Evolutionary conservation across 2,329 filamentous ascomycete genomes (phyloP).

Genomic region (Fusarium mangiferae): DNA sequence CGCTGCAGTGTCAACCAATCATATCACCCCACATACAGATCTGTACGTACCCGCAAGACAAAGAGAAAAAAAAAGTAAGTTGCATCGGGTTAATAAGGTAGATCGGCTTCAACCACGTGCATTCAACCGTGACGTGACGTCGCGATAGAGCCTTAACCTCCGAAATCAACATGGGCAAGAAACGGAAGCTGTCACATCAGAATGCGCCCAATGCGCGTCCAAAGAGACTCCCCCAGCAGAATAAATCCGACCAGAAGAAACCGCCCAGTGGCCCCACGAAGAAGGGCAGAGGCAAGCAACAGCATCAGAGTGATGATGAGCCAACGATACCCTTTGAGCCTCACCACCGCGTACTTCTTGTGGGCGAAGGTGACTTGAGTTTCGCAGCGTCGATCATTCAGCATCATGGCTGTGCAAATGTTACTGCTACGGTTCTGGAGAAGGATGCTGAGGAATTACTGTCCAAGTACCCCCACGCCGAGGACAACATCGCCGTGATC

Average conservation of each 20-base stretch:
- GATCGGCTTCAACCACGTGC: conserved; percentile 12
- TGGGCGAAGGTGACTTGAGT: conserved; percentile 85
- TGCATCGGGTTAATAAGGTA: not conserved
- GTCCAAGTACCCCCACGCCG: conserved; percentile 79
- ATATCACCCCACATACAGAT: conserved; percentile 11
- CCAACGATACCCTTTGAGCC: conserved; percentile 75
- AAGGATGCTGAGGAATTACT: conserved; percentile 64
- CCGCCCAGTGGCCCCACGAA: conserved; percentile 31
- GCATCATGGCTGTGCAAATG: conserved; percentile 71
- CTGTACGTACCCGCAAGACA: conserved; percentile 5
- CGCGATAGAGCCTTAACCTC: conserved; percentile 6
- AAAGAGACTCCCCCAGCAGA: conserved; percentile 35
- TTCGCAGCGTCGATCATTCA: conserved; percentile 75
- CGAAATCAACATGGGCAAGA: conserved; percentile 51
- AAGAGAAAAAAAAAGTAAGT: conserved; percentile 6
- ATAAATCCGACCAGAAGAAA: conserved; percentile 34
- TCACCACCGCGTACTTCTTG: conserved; percentile 75
- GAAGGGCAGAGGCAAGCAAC: conserved; percentile 42
- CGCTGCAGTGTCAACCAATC: conserved; percentile 31
- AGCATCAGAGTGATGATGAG: conserved; percentile 40
- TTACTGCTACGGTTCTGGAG: conserved; percentile 78
- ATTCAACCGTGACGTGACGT: conserved; percentile 17
- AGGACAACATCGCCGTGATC: conserved; percentile 67
- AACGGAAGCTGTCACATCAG: conserved; percentile 54
- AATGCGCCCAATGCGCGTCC: conserved; percentile 28